Evolutionary conservation across 768 basidiomycete genomes (phyloP).

Genomic region (Rubroboletus pulcherrimus): DNA sequence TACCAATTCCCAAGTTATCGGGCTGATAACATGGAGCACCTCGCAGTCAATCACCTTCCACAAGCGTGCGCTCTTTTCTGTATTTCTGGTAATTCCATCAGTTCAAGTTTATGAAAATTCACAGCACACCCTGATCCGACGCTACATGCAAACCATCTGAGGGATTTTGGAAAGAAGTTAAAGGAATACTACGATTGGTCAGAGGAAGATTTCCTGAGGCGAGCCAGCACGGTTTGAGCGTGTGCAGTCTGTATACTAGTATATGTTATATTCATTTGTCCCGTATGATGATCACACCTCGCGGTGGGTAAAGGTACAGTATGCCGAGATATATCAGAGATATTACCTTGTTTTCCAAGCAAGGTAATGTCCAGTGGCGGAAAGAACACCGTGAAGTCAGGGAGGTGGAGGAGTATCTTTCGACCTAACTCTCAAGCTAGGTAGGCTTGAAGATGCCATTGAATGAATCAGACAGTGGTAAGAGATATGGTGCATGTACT

Average conservation of each 20-base stretch:
- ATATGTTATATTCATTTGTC: neutral
- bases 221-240: slow-evolving; percentile 8
- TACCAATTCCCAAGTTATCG: neutral
- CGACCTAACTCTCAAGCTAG: neutral
- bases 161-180: slow-evolving; percentile 53
- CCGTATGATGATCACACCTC: neutral
- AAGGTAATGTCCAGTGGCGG: neutral
- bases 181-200: slow-evolving; percentile 67
- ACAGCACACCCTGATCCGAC: slow-evolving; percentile 75
- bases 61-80: slow-evolving; percentile 47
- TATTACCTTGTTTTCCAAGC: too few species aligned
- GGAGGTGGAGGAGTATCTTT: neutral
- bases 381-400: neutral
- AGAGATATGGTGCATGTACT: slow-evolving; percentile 6
- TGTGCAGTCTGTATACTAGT: neutral
- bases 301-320: neutral
- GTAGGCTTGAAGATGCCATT: slow-evolving; percentile 1
- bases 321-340: neutral
- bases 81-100: neutral
- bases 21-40: neutral
- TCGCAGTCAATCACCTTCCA: slow-evolving; percentile 69
- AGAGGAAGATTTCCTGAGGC: slow-evolving; percentile 38
- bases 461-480: neutral
- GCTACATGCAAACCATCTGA: slow-evolving; percentile 46
- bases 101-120: neutral